Percentiles rank a stretch among this genome's conserved stretches.
These are phyloP conservation scores for Scytalidium sp. DNA, from an alignment of 2,329 filamentous ascomycete species.

Conservation along the genomic window DNA sequence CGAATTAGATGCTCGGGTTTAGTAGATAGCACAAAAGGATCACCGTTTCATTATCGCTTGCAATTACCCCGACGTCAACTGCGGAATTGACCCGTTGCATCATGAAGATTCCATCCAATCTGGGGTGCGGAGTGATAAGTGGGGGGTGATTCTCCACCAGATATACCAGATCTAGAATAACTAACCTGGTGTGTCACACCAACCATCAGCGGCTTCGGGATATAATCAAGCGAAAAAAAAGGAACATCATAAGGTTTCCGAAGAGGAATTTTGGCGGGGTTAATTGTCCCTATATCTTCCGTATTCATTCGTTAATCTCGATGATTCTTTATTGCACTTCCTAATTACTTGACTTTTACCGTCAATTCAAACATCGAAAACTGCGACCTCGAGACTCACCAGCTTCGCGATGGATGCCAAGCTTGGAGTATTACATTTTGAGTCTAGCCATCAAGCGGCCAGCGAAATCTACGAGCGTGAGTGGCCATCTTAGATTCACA, in stretches of 20 bases:
- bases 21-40: too few relatives aligned
- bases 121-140: too few relatives aligned
- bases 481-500: not conserved
- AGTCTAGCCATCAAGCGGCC: not conserved
- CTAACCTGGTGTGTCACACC: not conserved
- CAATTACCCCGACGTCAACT: too few relatives aligned
- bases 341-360: too few relatives aligned
- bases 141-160: too few relatives aligned
- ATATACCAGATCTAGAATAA: too few relatives aligned
- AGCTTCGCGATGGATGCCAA: not conserved
- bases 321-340: not conserved
- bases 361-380: not conserved
- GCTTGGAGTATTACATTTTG: not conserved
- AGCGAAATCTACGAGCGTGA: not conserved
- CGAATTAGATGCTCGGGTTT: too few relatives aligned
- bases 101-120: too few relatives aligned
- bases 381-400: not conserved
- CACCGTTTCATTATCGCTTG: too few relatives aligned
- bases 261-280: not conserved
- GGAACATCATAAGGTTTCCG: not conserved
- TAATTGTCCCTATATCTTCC: not conserved
- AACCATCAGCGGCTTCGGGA: not conserved
- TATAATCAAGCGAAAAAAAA: not conserved
- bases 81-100: too few relatives aligned
- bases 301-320: not conserved